Conservation (phyloP, 768 basidiomycete species). For the Mycena floridula region DNA sequence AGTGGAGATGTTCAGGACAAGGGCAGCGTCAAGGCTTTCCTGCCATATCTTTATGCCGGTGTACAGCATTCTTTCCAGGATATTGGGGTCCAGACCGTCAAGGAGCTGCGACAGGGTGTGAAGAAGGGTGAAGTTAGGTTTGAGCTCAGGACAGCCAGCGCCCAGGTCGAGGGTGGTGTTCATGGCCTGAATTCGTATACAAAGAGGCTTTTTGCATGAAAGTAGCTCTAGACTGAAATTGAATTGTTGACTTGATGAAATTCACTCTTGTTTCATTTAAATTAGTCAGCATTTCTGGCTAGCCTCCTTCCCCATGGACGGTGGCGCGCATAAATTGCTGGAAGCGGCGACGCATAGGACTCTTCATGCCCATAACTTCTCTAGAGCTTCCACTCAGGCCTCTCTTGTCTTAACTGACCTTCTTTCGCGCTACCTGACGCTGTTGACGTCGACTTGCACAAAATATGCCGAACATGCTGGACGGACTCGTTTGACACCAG, state of each 20-base stretch:
- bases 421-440: slow-evolving; percentile 64
- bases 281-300: no score
- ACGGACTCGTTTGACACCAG: slow-evolving; percentile 46
- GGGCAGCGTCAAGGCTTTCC: slow-evolving; percentile 87
- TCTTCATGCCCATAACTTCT: slow-evolving; percentile 73
- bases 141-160: slow-evolving; percentile 90
- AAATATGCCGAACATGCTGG: slow-evolving; percentile 74
- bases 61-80: slow-evolving; percentile 96
- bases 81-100: slow-evolving; percentile 69
- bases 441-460: slow-evolving; percentile 61
- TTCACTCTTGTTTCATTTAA: no score
- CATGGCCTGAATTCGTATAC: slow-evolving; percentile 94
- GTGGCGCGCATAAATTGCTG: slow-evolving; percentile 51
- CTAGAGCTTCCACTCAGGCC: slow-evolving; percentile 70
- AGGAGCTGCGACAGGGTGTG: slow-evolving; percentile 63
- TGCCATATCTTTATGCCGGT: slow-evolving; percentile 79
- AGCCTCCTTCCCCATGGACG: no score
- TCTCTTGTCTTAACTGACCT: slow-evolving; percentile 67
- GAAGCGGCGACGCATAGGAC: slow-evolving; percentile 65
- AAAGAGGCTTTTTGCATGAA: slow-evolving; percentile 26
- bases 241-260: no score
- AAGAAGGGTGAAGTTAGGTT: slow-evolving; percentile 68
- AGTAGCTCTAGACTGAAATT: neutral
- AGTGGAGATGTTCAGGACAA: slow-evolving; percentile 97
- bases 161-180: slow-evolving; percentile 93